phyloP scores from a whole-genome alignment of 345 rosid species.

The Melaleuca quinquenervia region DNA sequence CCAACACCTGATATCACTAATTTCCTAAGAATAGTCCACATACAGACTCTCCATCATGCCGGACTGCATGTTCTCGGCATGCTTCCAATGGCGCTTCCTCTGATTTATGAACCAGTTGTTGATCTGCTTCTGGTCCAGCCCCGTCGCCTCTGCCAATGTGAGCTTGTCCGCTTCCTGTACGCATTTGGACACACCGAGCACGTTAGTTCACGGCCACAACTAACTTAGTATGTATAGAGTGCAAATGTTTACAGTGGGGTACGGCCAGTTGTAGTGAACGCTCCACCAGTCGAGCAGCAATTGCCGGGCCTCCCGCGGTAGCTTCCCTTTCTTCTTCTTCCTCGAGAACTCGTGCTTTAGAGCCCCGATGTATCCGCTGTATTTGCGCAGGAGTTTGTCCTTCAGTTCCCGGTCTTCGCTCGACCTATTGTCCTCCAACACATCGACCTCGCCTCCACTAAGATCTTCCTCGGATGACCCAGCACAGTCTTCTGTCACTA shows the following conservation, averaged over 20 bases:
- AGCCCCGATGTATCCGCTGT: slow-evolving; percentile 29
- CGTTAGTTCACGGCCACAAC: background rate
- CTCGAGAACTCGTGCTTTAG: slow-evolving; percentile 39
- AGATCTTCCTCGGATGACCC: slow-evolving; percentile 25
- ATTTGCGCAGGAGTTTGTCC: slow-evolving; percentile 29
- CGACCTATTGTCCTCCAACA: background rate
- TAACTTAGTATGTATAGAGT: background rate
- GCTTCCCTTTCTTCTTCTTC: slow-evolving; percentile 49
- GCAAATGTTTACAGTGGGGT: slow-evolving; percentile 32
- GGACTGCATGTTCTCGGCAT: slow-evolving; percentile 39
- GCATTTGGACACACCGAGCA: background rate
- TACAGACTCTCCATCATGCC: slow-evolving; percentile 27
- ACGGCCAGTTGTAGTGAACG: slow-evolving; percentile 46
- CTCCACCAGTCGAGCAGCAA: slow-evolving; percentile 46
- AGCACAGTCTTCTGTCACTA: slow-evolving; percentile 11
- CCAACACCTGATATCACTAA: background rate
- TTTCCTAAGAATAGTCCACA: slow-evolving; percentile 18
- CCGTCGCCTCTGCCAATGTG: slow-evolving; percentile 32
- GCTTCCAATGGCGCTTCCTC: slow-evolving; percentile 59
- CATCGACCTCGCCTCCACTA: slow-evolving; percentile 27
- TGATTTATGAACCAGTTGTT: slow-evolving; percentile 59
- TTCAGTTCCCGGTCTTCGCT: slow-evolving; percentile 28
- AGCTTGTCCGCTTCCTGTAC: slow-evolving; percentile 42
- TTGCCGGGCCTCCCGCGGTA: slow-evolving; percentile 38
- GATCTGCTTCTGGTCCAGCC: slow-evolving; percentile 52